Conservation (phyloP, 768 basidiomycete genomes). For the Phylloporus sp. region DNA sequence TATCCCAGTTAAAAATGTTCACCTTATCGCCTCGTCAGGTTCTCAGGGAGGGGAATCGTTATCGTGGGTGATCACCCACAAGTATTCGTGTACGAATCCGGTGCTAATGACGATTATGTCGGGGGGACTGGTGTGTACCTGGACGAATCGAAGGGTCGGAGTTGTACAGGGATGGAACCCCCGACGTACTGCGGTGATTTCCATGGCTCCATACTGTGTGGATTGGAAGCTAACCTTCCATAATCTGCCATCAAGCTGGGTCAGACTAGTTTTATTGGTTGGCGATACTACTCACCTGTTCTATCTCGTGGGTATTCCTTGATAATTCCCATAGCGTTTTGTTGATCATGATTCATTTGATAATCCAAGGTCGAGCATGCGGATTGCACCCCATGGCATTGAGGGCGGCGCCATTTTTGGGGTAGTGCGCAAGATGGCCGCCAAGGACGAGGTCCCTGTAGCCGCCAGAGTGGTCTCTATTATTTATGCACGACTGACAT, state of each 20-base stretch:
- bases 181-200: slow-evolving; percentile 21
- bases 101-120: slow-evolving; percentile 12
- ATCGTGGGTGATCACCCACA: slow-evolving; percentile 22
- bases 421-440: slow-evolving; percentile 19
- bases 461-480: slow-evolving; percentile 1
- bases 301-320: slow-evolving; percentile 21
- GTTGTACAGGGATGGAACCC: slow-evolving; percentile 24
- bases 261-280: slow-evolving; percentile 25
- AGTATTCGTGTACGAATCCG: slow-evolving; percentile 1
- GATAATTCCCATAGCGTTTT: neutral
- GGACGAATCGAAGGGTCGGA: slow-evolving; percentile 21
- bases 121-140: slow-evolving; percentile 18
- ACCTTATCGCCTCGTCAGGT: slow-evolving; percentile 20
- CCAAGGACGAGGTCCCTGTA: neutral
- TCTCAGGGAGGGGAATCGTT: slow-evolving; percentile 9
- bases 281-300: slow-evolving; percentile 31
- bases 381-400: slow-evolving; percentile 39
- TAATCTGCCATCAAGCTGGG: slow-evolving; percentile 34
- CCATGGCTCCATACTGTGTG: slow-evolving; percentile 24
- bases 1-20: slow-evolving; percentile 15
- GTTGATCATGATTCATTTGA: neutral
- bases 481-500: neutral
- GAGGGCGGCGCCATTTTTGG: slow-evolving; percentile 38
- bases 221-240: slow-evolving; percentile 41
- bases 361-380: slow-evolving; percentile 13